Percentiles rank a stretch among this genome's conserved stretches.
These are phyloP conservation scores for Carex kokanica DNA, from an alignment of 176 grass and related monocot genomes.

Conservation along the genomic window DNA sequence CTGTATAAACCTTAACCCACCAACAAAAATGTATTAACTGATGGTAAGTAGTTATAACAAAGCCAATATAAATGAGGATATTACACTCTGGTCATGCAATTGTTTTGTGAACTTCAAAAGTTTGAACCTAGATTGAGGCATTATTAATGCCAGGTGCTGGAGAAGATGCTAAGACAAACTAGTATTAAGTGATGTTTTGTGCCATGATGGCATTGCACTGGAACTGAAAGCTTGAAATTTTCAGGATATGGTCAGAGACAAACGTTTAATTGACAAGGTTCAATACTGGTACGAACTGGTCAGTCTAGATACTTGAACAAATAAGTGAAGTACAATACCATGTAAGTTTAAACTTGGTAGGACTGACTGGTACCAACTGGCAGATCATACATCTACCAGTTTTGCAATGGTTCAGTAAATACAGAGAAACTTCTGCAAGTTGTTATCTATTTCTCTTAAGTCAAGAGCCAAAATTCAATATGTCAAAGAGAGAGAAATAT, in stretches of 20 bases:
- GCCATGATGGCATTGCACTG: not conserved
- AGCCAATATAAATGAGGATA: too few species aligned
- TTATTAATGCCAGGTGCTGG: not conserved
- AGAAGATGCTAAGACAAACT: not conserved
- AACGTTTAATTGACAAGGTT: not conserved
- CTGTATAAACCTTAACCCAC: not conserved
- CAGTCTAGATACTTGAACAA: not conserved
- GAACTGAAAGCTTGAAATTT: not conserved
- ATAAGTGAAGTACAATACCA: not conserved
- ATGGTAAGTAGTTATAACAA: not conserved
- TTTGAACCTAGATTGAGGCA: not conserved
- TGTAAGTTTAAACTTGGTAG: not conserved
- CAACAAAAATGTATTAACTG: not conserved
- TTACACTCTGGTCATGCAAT: too few species aligned
- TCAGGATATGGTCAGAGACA: not conserved
- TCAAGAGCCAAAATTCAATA: not conserved
- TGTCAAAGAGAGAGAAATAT: constrained; percentile 4
- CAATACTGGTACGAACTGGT: not conserved
- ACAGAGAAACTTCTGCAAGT: not conserved
- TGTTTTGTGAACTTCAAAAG: not conserved
- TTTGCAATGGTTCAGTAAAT: not conserved
- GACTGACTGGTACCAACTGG: not conserved
- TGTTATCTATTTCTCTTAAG: not conserved
- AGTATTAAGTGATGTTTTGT: not conserved
- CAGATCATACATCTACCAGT: not conserved